Conservation (phyloP, 352 stramenopile species). For the Globisporangium radiosum region DNA sequence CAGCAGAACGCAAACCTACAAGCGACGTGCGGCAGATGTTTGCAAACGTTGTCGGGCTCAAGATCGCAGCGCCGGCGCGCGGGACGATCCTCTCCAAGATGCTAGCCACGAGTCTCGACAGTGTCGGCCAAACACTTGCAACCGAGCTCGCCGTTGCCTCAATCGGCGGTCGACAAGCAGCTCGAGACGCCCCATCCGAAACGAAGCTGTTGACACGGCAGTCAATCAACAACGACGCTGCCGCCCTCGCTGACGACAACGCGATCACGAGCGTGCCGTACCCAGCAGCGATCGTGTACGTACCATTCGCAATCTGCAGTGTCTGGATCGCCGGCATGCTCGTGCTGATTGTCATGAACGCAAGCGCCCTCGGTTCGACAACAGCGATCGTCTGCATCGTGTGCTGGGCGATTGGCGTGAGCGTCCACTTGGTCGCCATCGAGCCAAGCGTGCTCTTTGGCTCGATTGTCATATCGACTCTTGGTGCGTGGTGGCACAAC, state of each 20-base stretch:
- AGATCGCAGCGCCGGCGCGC: constrained; percentile 56
- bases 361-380: constrained; percentile 32
- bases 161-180: constrained; percentile 1
- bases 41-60: constrained; percentile 62
- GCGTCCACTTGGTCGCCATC: constrained; percentile 39
- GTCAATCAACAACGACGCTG: constrained; percentile 6
- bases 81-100: constrained; percentile 65
- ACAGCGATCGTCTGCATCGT: constrained; percentile 51
- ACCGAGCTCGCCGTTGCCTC: constrained; percentile 29
- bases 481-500: constrained; percentile 48
- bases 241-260: constrained; percentile 2
- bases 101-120: constrained; percentile 47
- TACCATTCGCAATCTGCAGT: constrained; percentile 35
- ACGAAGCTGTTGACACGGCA: not conserved
- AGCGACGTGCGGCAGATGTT: constrained; percentile 46
- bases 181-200: constrained; percentile 2
- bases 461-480: constrained; percentile 38
- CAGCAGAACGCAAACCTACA: constrained; percentile 5
- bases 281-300: constrained; percentile 54
- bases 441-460: constrained; percentile 51
- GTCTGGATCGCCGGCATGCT: constrained; percentile 37
- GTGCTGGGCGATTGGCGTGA: constrained; percentile 36
- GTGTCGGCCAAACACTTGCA: constrained; percentile 38
- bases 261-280: constrained; percentile 39
- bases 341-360: constrained; percentile 34